Base-by-base conservation (phyloP, 331 rosid genomes). In the Acacia concinna region DNA sequence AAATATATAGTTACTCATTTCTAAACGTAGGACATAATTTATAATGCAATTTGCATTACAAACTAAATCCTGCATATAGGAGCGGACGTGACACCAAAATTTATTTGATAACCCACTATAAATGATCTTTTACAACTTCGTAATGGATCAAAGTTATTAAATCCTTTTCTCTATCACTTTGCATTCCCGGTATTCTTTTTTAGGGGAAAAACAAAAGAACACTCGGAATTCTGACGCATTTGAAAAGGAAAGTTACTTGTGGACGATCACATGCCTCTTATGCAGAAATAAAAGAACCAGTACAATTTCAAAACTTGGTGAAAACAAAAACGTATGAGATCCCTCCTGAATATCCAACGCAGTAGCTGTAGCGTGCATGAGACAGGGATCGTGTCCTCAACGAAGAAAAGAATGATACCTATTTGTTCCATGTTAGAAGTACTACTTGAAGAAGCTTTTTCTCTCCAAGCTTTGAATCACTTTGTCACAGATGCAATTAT, bases 331-430 rank as follows among this genome's bases (percentile, higher is more conserved):
- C 21, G 31, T 12, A 10, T 11, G 28, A 67, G 31, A 67, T 40
- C 15, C 44, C 41, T 32, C 70, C 15, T 34, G 13, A 64, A 32
- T 64, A 64, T 32, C 69, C 27, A 64, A 64, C 18, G 70, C 18
- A 8, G 27, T 64, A 34, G 27, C 44, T 64, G 25, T 34, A 17
- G 43, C 49, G 31, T 37, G 72, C 72, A 37, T 67, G 72, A 20
- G 72, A 67, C 46, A 20, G 8, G 35, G 63, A 23, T 56, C 31
- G 17, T 56, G 63, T 8, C 75, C 75, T 62, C 20, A 84, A 77
- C 73, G 78, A 90, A 87, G 94, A 75, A 88, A 90, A 88, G 94
- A 91, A 89, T 91, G 68, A 87, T 85, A 73, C 88, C 79, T 68
- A 27, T 79, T 43, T 11, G 43, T 81, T 75, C 57, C 78, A 51